Conservation (phyloP, 225 moss, liverwort and hornwort species). For the Straminergon stramineum region DNA sequence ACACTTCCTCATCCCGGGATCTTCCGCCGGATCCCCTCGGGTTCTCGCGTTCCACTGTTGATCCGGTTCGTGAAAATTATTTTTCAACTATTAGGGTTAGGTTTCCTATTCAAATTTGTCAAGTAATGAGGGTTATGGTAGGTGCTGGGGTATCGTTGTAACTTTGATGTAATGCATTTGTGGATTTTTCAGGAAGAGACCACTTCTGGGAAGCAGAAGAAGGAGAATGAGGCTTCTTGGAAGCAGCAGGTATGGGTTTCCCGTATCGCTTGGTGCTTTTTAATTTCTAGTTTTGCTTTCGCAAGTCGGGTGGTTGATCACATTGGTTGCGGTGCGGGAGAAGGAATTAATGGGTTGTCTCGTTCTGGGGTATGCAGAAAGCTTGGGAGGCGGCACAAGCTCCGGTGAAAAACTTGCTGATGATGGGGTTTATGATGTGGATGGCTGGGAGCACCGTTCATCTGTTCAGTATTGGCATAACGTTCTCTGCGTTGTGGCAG, state of each 20-base stretch:
- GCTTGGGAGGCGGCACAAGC: slow-evolving; percentile 98
- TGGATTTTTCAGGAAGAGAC: slow-evolving; percentile 55
- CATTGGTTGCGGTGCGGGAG: background rate
- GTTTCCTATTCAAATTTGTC: background rate
- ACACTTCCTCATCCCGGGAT: slow-evolving; percentile 51
- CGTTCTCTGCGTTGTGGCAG: slow-evolving; percentile 92
- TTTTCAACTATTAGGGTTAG: slow-evolving; percentile 3
- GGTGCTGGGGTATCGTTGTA: background rate
- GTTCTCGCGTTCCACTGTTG: slow-evolving; percentile 61
- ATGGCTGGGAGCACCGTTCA: slow-evolving; percentile 97
- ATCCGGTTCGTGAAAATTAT: slow-evolving; percentile 30
- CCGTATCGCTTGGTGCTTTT: background rate
- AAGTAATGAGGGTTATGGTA: background rate
- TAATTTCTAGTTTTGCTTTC: background rate
- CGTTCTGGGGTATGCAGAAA: slow-evolving; percentile 37
- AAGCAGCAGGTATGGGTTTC: slow-evolving; percentile 53
- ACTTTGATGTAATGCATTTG: background rate
- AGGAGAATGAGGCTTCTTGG: slow-evolving; percentile 81
- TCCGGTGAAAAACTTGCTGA: slow-evolving; percentile 84
- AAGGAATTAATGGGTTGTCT: background rate
- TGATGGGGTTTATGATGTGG: slow-evolving; percentile 99
- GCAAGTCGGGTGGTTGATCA: background rate
- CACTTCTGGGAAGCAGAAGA: slow-evolving; percentile 66
- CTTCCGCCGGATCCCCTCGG: slow-evolving; percentile 76
- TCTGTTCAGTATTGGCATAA: slow-evolving; percentile 96